These are phyloP conservation scores for Leishmania braziliensis DNA, from an alignment of 208 protist species.

Conservation along the genomic window DNA sequence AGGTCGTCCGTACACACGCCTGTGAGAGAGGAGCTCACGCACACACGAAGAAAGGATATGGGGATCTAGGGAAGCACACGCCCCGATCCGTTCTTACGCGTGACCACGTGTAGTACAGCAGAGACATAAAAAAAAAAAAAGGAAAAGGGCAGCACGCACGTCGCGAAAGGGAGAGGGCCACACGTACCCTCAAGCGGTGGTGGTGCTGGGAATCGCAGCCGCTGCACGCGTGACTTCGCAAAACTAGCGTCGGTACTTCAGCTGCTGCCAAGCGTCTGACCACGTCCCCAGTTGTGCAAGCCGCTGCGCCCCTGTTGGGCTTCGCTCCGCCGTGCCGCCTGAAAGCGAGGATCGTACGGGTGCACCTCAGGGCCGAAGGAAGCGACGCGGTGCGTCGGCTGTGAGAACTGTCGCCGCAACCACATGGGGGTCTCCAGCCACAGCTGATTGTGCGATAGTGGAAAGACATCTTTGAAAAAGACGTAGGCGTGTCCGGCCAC, in stretches of 20 bases:
- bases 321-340: conserved; percentile 17
- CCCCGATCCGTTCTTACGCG: neutral
- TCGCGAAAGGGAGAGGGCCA: neutral
- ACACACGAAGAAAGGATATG: conserved; percentile 2
- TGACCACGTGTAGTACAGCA: neutral
- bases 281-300: conserved; percentile 38
- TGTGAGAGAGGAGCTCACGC: conserved; percentile 8
- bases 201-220: neutral
- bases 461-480: conserved; percentile 81
- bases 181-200: neutral
- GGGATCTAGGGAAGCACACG: neutral
- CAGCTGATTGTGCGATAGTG: conserved; percentile 54
- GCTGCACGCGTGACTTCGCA: too few species aligned
- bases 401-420: conserved; percentile 43
- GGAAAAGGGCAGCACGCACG: neutral
- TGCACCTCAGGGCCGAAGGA: conserved; percentile 30
- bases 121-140: neutral
- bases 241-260: conserved; percentile 12
- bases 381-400: conserved; percentile 18
- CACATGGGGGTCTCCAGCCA: conserved; percentile 61
- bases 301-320: conserved; percentile 12
- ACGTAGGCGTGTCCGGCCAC: conserved; percentile 73
- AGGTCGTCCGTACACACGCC: neutral
- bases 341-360: conserved; percentile 40
- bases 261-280: conserved; percentile 29